These are phyloP conservation scores for Russula earlei DNA, from an alignment of 768 basidiomycete species.

Conservation along the genomic window DNA sequence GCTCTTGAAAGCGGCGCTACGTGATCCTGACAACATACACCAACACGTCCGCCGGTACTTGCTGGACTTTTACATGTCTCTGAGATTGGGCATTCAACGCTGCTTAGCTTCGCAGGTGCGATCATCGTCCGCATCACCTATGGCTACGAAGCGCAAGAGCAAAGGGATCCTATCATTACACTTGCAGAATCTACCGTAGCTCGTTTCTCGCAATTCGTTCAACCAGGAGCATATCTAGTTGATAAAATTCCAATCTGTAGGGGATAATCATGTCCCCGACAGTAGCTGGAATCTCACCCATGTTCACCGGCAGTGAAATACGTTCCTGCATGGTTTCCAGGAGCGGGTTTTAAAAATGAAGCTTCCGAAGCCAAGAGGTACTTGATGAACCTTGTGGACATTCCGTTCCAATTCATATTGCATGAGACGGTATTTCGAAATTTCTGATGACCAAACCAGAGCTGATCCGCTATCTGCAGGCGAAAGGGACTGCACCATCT, in stretches of 20 bases:
- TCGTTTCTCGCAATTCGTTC: background rate
- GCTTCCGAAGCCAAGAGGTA: background rate
- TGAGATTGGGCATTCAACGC: background rate
- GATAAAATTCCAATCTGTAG: background rate
- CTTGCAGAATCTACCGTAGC: background rate
- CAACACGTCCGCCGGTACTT: slow-evolving; percentile 1
- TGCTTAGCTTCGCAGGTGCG: slow-evolving; percentile 8
- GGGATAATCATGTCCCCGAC: background rate
- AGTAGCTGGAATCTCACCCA: background rate
- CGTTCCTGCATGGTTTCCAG: slow-evolving; percentile 1
- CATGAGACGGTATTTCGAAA: background rate
- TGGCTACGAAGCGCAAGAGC: slow-evolving; percentile 15
- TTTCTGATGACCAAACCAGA: background rate
- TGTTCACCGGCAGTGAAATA: background rate
- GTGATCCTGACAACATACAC: background rate
- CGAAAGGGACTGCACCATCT: background rate
- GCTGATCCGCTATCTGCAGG: background rate
- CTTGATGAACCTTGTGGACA: background rate
- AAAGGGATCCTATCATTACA: background rate
- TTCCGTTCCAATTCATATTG: slow-evolving; percentile 6
- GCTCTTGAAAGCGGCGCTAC: background rate
- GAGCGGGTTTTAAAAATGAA: background rate
- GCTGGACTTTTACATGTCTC: background rate
- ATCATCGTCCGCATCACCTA: slow-evolving; percentile 22
- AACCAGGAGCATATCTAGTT: background rate